Percentiles rank a stretch among this genome's conserved stretches.
These are phyloP conservation scores for Trichocladium uniseriatum DNA, from an alignment of 495 filamentous ascomycete genomes.

Conservation along the genomic window DNA sequence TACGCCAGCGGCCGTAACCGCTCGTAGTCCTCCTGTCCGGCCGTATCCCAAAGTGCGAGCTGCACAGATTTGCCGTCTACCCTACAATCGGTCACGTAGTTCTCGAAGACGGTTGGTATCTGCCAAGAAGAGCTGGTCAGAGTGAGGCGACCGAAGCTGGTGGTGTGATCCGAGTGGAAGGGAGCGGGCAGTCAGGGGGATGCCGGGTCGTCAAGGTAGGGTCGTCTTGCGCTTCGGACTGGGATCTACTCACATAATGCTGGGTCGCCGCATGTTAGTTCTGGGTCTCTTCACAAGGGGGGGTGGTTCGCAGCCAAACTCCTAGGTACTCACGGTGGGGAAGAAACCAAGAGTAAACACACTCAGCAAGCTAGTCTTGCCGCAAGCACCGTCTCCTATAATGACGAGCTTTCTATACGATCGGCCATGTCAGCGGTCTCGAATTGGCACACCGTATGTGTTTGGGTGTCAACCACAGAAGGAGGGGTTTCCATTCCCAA, in stretches of 20 bases:
- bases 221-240: neutral
- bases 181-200: neutral
- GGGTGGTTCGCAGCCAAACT: neutral
- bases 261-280: constrained; percentile 25
- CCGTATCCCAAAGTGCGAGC: constrained; percentile 97
- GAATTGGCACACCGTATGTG: neutral
- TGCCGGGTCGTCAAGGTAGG: neutral
- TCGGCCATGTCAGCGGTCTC: constrained; percentile 2
- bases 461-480: neutral
- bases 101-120: constrained; percentile 98
- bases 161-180: neutral
- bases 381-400: constrained; percentile 96
- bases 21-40: constrained; percentile 99
- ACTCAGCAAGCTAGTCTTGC: constrained; percentile 94
- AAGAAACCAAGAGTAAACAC: constrained; percentile 99
- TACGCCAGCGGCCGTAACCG: constrained; percentile 89
- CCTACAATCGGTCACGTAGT: constrained; percentile 98
- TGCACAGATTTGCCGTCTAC: constrained; percentile 98
- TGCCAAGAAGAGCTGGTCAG: constrained; percentile 32
- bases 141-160: neutral
- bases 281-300: neutral
- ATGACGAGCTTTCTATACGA: constrained; percentile 85
- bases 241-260: constrained; percentile 58
- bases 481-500: neutral
- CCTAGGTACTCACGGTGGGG: constrained; percentile 73